Conservation (phyloP, 441 rosid genomes). For the Geranium incanum region DNA sequence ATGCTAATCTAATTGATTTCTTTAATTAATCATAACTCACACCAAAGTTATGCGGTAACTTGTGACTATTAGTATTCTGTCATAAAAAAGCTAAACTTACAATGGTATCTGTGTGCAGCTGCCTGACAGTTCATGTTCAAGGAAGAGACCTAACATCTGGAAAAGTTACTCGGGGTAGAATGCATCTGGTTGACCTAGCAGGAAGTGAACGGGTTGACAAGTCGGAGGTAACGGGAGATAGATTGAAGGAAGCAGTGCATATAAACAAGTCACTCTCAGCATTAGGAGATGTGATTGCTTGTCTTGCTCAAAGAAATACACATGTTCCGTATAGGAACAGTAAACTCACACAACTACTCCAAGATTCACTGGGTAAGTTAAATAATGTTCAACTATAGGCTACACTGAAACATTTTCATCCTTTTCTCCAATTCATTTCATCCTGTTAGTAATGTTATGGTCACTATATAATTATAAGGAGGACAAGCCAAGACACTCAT, state of each 20-base stretch:
- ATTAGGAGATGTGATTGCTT: constrained; percentile 86
- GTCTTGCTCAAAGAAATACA: constrained; percentile 76
- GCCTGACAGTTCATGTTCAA: constrained; percentile 22
- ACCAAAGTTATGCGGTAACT: neutral
- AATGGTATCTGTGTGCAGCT: neutral
- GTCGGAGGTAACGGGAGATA: constrained; percentile 72
- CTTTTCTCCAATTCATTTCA: constrained; percentile 1
- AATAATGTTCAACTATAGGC: constrained; percentile 3
- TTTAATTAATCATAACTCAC: neutral
- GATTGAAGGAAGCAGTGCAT: constrained; percentile 90
- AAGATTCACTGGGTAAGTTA: constrained; percentile 70
- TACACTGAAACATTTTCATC: neutral
- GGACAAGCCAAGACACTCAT: constrained; percentile 89
- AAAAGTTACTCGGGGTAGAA: constrained; percentile 54
- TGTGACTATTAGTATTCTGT: constrained; percentile 8
- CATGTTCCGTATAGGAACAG: constrained; percentile 93
- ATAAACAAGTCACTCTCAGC: constrained; percentile 95
- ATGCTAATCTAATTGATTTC: neutral
- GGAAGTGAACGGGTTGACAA: constrained; percentile 93
- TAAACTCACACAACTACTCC: constrained; percentile 96
- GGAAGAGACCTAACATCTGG: constrained; percentile 62
- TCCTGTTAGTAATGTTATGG: neutral
- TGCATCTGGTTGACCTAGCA: constrained; percentile 93
- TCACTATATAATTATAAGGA: constrained; percentile 27
- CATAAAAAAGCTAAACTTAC: constrained; percentile 7